phyloP scores from a whole-genome alignment of 331 rosid species.

The Arachis monticola region DNA sequence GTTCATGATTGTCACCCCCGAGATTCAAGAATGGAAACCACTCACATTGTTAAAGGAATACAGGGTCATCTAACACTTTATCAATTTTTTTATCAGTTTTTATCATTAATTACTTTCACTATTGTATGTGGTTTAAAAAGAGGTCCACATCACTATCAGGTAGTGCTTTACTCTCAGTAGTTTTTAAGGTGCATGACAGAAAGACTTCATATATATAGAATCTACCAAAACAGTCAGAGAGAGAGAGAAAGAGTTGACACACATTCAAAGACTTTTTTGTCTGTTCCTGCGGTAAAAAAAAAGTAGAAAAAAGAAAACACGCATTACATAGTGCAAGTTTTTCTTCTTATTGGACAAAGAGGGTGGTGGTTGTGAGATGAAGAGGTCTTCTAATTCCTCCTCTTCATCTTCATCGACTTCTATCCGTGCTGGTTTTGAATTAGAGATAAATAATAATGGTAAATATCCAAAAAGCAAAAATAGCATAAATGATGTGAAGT shows the following conservation, averaged over 20 bases:
- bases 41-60: too few species aligned
- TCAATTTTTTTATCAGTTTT: too few species aligned
- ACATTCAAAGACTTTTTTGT: conserved; percentile 22
- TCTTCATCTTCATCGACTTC: conserved; percentile 66
- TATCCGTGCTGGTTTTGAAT: conserved; percentile 52
- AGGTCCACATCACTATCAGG: too few species aligned
- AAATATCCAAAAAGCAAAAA: conserved; percentile 41
- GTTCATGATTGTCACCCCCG: too few species aligned
- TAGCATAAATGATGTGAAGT: conserved; percentile 30
- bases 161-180: too few species aligned
- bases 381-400: conserved; percentile 54
- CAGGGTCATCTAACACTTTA: too few species aligned
- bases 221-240: conserved; percentile 21
- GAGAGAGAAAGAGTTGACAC: conserved; percentile 8
- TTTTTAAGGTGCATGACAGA: too few species aligned
- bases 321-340: not conserved
- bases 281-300: not conserved
- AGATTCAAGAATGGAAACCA: too few species aligned
- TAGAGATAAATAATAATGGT: conserved; percentile 6
- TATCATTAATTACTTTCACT: too few species aligned
- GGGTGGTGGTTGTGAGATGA: conserved; percentile 49
- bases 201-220: not conserved
- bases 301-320: not conserved
- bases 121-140: too few species aligned
- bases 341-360: not conserved